Percentiles rank a stretch among this genome's conserved stretches.
Conservation (phyloP, 2,329 filamentous ascomycete genomes). For the Delphinella strobiligena region DNA sequence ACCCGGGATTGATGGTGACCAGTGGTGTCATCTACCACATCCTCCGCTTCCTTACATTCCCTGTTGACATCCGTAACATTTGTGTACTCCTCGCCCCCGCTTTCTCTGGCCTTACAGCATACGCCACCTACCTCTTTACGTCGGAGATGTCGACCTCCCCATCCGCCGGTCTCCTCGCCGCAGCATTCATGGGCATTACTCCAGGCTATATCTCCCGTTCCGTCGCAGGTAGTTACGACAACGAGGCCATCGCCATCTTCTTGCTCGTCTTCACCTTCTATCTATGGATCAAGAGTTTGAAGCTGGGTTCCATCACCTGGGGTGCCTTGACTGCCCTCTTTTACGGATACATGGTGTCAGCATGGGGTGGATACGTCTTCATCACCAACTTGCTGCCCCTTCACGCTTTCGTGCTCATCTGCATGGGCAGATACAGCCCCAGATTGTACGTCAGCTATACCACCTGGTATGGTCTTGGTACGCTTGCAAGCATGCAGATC, state of each 20-base stretch:
- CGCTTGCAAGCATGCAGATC: slow-evolving; percentile 96
- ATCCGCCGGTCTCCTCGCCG: slow-evolving; percentile 87
- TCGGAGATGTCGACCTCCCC: slow-evolving; percentile 95
- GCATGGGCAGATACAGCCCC: slow-evolving; percentile 93
- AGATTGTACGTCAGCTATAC: slow-evolving; percentile 93
- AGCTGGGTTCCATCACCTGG: slow-evolving; percentile 94
- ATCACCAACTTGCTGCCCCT: slow-evolving; percentile 95
- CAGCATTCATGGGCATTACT: slow-evolving; percentile 92
- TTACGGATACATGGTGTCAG: slow-evolving; percentile 99
- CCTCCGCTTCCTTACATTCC: slow-evolving; percentile 76
- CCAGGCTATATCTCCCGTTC: slow-evolving; percentile 97
- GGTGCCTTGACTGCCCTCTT: slow-evolving; percentile 87
- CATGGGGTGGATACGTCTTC: slow-evolving; percentile 99
- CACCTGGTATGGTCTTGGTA: slow-evolving; percentile 95
- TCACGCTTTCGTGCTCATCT: slow-evolving; percentile 85
- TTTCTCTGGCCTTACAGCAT: slow-evolving; percentile 87
- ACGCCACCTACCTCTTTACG: slow-evolving; percentile 87
- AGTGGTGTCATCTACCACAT: slow-evolving; percentile 93
- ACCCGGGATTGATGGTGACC: slow-evolving; percentile 97
- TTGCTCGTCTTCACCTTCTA: slow-evolving; percentile 96
- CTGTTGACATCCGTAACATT: slow-evolving; percentile 97
- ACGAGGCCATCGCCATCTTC: slow-evolving; percentile 99
- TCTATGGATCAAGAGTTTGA: slow-evolving; percentile 97
- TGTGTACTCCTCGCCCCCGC: slow-evolving; percentile 91
- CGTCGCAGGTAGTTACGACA: slow-evolving; percentile 96